A percentile compares a stretch with the other conserved stretches of the same genome.
Conservation (phyloP, 2,329 filamentous ascomycete species). For the Aspergillus bombycis region DNA sequence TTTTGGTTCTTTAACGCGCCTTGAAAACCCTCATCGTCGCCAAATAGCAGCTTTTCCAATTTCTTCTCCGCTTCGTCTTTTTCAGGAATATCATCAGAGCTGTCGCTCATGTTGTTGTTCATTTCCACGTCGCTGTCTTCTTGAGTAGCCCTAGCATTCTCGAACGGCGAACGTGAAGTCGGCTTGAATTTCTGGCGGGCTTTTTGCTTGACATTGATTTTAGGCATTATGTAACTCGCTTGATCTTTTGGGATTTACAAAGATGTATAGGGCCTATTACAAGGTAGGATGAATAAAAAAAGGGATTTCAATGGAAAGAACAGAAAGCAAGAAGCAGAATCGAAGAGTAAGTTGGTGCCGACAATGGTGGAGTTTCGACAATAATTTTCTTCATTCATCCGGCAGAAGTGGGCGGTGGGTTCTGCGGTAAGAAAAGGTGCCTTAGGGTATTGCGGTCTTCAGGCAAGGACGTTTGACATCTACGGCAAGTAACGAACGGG, state of each 20-base stretch:
- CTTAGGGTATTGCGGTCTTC: slow-evolving; percentile 7
- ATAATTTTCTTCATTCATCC: slow-evolving; percentile 38
- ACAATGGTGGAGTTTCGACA: slow-evolving; percentile 14
- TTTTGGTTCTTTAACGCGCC: slow-evolving; percentile 68
- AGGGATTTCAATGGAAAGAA: neutral
- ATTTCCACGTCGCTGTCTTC: slow-evolving; percentile 30
- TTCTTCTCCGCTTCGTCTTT: slow-evolving; percentile 85
- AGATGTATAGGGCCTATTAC: neutral
- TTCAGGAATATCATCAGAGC: slow-evolving; percentile 48
- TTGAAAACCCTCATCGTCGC: slow-evolving; percentile 80
- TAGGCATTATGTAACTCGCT: slow-evolving; percentile 28
- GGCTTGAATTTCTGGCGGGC: slow-evolving; percentile 27
- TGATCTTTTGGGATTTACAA: neutral
- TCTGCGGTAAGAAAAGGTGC: slow-evolving; percentile 24
- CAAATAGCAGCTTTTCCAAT: slow-evolving; percentile 85
- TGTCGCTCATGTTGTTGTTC: slow-evolving; percentile 28
- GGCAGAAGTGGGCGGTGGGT: slow-evolving; percentile 36
- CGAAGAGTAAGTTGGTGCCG: neutral
- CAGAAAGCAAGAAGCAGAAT: neutral
- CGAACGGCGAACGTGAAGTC: slow-evolving; percentile 27
- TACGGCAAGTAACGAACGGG: neutral
- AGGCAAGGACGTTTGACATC: neutral
- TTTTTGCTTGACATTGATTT: slow-evolving; percentile 34
- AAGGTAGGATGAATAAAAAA: neutral
- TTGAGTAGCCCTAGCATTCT: slow-evolving; percentile 24